A percentile compares a stretch with the other conserved stretches of the same genome.
Conservation (phyloP, 1,284 basidiomycete species). For the Cutaneotrichosporon daszewskae region DNA sequence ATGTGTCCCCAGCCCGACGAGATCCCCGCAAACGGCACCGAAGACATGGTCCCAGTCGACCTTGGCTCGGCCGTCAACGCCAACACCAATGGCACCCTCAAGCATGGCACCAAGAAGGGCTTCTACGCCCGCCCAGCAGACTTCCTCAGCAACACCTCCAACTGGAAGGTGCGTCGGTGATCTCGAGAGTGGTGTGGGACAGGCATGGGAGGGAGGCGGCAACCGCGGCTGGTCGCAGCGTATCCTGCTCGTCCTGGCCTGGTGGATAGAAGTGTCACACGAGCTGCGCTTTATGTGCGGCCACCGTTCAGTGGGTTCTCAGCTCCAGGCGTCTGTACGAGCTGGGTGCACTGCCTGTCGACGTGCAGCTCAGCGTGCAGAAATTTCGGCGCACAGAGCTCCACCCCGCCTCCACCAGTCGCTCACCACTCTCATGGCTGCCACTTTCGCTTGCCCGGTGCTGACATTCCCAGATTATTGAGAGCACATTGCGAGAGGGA, state of each 20-base stretch:
- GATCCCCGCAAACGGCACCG: constrained; percentile 45
- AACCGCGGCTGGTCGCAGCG: too few relatives aligned
- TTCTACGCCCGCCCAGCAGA: constrained; percentile 85
- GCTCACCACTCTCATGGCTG: too few relatives aligned
- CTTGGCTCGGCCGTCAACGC: constrained; percentile 34
- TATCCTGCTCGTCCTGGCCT: not conserved
- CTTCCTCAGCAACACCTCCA: constrained; percentile 83
- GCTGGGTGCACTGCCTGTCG: not conserved
- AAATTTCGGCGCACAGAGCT: too few relatives aligned
- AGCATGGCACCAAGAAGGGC: constrained; percentile 54
- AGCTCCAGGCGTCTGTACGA: not conserved
- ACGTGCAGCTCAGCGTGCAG: too few relatives aligned
- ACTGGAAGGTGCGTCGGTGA: constrained; percentile 61
- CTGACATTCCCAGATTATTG: too few relatives aligned
- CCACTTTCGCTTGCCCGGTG: too few relatives aligned
- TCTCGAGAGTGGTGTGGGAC: not conserved
- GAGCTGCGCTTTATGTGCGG: not conserved
- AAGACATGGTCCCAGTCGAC: constrained; percentile 23
- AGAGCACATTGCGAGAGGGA: constrained; percentile 94
- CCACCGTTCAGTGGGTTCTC: too few relatives aligned
- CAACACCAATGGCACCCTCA: constrained; percentile 45
- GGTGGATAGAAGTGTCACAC: not conserved
- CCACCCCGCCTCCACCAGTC: too few relatives aligned
- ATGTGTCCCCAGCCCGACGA: constrained; percentile 19
- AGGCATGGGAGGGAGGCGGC: too few relatives aligned